Base-by-base conservation (phyloP, 176 grass and related monocot species). In the Juncus inflexus region DNA sequence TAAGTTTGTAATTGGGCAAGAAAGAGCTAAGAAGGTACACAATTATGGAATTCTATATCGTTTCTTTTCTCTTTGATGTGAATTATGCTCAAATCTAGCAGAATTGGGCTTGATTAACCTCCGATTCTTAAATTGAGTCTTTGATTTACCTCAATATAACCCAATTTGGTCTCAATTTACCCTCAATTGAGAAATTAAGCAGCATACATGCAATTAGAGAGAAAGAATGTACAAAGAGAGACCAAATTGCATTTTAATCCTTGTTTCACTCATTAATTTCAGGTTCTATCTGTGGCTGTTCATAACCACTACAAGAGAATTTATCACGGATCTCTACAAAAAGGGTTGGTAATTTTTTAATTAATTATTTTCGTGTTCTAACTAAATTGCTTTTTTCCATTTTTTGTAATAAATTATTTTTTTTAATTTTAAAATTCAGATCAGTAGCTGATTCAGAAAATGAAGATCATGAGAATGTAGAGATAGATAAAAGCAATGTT, bases 261-360 rank as follows among this genome's bases (percentile, higher is more conserved):
- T 15, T 65, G 12, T 8, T 15, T 15, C 11, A 61, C 56, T 61
- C 28, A 36, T 64, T 74, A 10, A 64, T 50, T 91, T 65, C 87
- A 97, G 92, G 92, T 91, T 37, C 68, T 97, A 52, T 91, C 92
- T 15, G 92, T 91, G 74, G 87, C 92, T 64, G 92, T 97, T 69
- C 86, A 97, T 79, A 97, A 97, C 72, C 92, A 97, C 63, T 97
- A 91, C 68, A 97, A 97, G 81, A 86, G 92, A 91, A 86, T 97
- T 76, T 82, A 83, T 79, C 86, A 91, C 10, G 63, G 84, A 72
- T 91, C 78, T 72, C 60, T 81, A 74, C 88, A 79, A 77, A 91
- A 86, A 97, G 92, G 89, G 92, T 97, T 86, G 83, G 87, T 95
- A 51, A 73, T 37, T 64, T 7, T 61, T 64, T 61, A 14, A 47